Base-by-base conservation (phyloP, 306 rosid genomes). In the Ammopiptanthus mongolicus region DNA sequence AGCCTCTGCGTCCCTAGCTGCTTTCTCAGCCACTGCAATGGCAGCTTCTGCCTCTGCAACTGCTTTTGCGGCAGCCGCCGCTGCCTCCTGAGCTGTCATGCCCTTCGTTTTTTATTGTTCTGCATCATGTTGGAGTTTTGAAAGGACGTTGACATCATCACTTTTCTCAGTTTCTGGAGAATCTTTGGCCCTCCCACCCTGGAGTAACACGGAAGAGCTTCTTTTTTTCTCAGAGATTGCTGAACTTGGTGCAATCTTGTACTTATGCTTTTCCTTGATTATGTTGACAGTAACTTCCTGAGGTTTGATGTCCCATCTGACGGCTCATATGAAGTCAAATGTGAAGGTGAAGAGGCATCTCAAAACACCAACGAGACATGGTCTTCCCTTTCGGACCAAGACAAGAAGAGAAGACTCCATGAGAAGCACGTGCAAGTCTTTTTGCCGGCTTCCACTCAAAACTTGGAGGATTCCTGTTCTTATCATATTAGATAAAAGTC, bases 11-110 rank as follows among this genome's bases (percentile, higher is more conserved):
- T 91, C 96, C 77, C 82, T 88, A 58, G 91, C 98, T 42, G 98
- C 98, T 74, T 65, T 86, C 80, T 93, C 97, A 31, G 98, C 98
- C 73, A 86, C 96, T 46, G 90, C 92, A 67, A 88, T 86, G 81
- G 98, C 97, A 69, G 84, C 83, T 82, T 91, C 97, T 51, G 98
- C 98, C 84, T 91, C 97, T 6, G 96, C 98, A 64, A 93, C 96
- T 17, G 98, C 98, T 80, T 77, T 84, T 12, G 98, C 97, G 68
- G 97, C 97, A 46, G 90, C 96, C 8, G 89, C 93, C 0, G 90
- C 90, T 11, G 92, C 98, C 71, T 93, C 97, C 71, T 89, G 89
- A 47, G 92, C 89, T 65, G 91, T 86, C 98, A 89, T 85, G 70
- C 93, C 71, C 82, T 77, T 89, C 83, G 72, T 82, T 80, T 86